Base-by-base conservation (phyloP, 495 filamentous ascomycete genomes). In the Astrothelium subdiscretum region DNA sequence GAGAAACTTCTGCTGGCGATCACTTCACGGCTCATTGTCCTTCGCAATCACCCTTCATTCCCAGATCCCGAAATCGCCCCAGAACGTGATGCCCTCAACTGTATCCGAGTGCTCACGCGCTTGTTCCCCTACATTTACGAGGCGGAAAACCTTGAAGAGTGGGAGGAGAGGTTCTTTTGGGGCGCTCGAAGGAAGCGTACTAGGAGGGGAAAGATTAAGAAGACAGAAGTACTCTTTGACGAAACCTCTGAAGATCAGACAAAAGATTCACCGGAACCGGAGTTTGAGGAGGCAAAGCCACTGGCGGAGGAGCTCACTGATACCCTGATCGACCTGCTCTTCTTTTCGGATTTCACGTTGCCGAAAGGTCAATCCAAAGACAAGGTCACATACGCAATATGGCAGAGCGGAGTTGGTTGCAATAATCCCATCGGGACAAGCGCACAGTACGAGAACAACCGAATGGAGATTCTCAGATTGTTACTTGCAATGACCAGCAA, bases 81-180 rank as follows among this genome's bases (percentile, higher is more conserved):
- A 51, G 90, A 95, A 66, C 81, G 84, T 63, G 86, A 97, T 75
- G 91, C 87, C 24, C 79, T 97, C 62, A 99, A 99, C 75, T 97
- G 94, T 73, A 85, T 97, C 70, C 84, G 94, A 15, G 83, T 97
- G 35, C 78, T 97, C 59, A 97, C 94, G n/a, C 82, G 92, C 4
- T 74, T 98, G 31, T 81, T 98, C 40, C 95, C 94, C 12, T 98
- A 88, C 68, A 75, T 98, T 44, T 97, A 96, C 72, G 94, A 99
- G 74, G 86, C 85, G 22, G 94, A 97, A 29, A 82, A 89, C 48
- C 72, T 99, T 43, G 85, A 91, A 62, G 75, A 75, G 59, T 99
- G 94, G 94, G 90, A 97, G 70, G 85, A 95, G 59, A 83, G 83
- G 57, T 92, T 97, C 79, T 96, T 99, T 68, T 99, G 94, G 94